These are phyloP conservation scores for Notholithocarpus densiflorus DNA, from an alignment of 306 rosid genomes.

Conservation along the genomic window DNA sequence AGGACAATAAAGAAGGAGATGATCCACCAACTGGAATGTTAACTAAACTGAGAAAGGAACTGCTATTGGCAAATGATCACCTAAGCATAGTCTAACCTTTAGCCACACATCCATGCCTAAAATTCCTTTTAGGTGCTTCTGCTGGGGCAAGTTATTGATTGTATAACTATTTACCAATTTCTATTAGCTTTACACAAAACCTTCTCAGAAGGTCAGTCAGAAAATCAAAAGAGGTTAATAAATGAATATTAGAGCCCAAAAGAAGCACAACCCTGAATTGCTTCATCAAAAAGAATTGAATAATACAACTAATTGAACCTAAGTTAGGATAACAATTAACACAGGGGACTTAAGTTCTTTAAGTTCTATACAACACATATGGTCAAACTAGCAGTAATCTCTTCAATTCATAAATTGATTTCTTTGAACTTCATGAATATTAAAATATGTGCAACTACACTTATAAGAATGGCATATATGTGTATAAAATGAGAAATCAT, in stretches of 20 bases:
- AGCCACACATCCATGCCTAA: background rate
- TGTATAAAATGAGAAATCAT: background rate
- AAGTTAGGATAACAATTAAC: background rate
- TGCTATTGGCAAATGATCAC: background rate
- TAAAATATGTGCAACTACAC: background rate
- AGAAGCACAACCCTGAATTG: background rate
- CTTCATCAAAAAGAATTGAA: background rate
- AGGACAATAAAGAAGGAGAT: too few relatives aligned
- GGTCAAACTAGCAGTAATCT: background rate
- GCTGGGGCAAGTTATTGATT: background rate
- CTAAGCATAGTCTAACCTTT: background rate
- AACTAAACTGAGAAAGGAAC: background rate
- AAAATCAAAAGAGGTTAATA: background rate
- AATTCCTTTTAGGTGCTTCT: background rate
- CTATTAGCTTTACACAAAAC: too few relatives aligned
- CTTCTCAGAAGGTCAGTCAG: background rate
- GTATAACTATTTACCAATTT: too few relatives aligned
- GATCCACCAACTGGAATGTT: background rate
- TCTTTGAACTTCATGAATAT: background rate
- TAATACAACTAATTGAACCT: background rate
- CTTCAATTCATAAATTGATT: background rate
- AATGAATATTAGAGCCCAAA: background rate
- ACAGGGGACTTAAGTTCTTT: background rate
- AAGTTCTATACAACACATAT: background rate
- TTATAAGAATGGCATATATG: background rate